These are phyloP conservation scores for Cantharellus cinnabarinus DNA, from an alignment of 768 basidiomycete genomes.

Conservation along the genomic window DNA sequence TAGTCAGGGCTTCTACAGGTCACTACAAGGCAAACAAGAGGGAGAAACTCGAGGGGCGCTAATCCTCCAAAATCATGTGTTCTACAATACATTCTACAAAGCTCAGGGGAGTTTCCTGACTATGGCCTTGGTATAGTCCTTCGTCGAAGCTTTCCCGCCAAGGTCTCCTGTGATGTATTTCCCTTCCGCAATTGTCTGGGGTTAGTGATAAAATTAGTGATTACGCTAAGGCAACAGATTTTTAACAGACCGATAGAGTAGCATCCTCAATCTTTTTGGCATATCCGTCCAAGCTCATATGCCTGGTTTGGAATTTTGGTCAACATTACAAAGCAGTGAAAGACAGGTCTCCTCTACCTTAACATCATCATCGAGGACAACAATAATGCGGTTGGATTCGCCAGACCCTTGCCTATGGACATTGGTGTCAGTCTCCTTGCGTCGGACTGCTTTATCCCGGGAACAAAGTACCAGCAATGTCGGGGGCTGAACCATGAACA, in stretches of 20 bases:
- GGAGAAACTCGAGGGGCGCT: no score
- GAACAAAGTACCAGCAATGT: constrained; percentile 65
- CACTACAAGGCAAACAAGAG: no score
- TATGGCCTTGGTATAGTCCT: constrained; percentile 78
- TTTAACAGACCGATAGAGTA: constrained; percentile 49
- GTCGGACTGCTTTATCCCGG: background rate
- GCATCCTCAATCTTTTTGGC: constrained; percentile 87
- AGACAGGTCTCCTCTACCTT: constrained; percentile 31
- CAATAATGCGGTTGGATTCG: constrained; percentile 98
- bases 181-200: constrained; percentile 90
- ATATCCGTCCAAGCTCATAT: constrained; percentile 75
- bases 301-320: constrained; percentile 24
- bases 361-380: constrained; percentile 96
- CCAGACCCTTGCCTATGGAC: constrained; percentile 57
- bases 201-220: background rate
- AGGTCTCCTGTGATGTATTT: constrained; percentile 88
- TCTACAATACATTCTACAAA: background rate
- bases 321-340: background rate
- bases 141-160: constrained; percentile 78
- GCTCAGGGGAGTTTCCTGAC: constrained; percentile 36
- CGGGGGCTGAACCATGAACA: constrained; percentile 98
- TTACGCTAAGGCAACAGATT: no score
- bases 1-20: no score
- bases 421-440: background rate
- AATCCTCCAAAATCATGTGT: background rate